Conservation (phyloP, 2,329 filamentous ascomycete species). For the Decorospora gaudefroyi region DNA sequence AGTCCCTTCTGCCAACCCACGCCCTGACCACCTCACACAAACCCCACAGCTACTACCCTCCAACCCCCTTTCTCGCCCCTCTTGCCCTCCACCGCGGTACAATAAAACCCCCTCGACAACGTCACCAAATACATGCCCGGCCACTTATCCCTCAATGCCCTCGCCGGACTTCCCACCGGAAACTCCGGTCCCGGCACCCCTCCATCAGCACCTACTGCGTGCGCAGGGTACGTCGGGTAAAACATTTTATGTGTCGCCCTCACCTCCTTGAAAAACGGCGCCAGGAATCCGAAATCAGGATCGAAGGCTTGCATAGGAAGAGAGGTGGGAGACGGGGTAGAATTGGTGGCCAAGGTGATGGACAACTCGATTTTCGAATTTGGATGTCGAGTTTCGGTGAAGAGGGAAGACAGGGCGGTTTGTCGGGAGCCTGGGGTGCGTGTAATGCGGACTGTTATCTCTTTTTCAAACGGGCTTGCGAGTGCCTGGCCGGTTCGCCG, state of each 20-base stretch:
- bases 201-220: not conserved
- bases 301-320: not conserved
- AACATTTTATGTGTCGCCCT: not conserved
- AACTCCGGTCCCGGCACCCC: not conserved
- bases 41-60: slow-evolving; percentile 6
- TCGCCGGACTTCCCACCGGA: not conserved
- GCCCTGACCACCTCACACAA: not conserved
- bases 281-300: not conserved
- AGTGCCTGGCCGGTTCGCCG: not conserved
- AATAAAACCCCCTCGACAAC: slow-evolving; percentile 1
- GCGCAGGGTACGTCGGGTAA: not conserved
- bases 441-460: not conserved
- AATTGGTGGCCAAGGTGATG: not conserved
- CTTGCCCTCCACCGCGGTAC: slow-evolving; percentile 1
- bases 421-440: not conserved
- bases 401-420: not conserved
- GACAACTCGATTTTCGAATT: not conserved
- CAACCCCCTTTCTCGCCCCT: slow-evolving; percentile 1
- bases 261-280: not conserved
- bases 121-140: not conserved
- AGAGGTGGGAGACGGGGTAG: not conserved
- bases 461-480: not conserved
- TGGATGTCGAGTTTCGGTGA: not conserved
- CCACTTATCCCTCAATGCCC: not conserved
- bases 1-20: not conserved